A percentile compares a stretch with the other conserved stretches of the same genome.
Conservation (phyloP, 139 green algal genomes). For the Nannochloris sp. region DNA sequence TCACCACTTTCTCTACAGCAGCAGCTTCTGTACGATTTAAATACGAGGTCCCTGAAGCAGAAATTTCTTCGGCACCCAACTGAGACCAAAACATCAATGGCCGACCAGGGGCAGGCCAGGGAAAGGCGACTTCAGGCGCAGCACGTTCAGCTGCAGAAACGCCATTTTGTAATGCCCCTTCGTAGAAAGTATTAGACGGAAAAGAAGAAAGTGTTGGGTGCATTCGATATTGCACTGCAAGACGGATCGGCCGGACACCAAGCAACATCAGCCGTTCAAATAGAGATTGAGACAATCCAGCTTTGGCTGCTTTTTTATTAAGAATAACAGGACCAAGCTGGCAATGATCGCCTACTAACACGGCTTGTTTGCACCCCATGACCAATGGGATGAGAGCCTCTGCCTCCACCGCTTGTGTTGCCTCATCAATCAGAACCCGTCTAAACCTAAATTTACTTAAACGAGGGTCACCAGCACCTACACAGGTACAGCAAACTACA, state of each 20-base stretch:
- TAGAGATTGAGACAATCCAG: slow-evolving; percentile 82
- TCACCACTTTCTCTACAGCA: slow-evolving; percentile 86
- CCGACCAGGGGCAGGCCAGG: slow-evolving; percentile 67
- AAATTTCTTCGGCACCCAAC: slow-evolving; percentile 82
- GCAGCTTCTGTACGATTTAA: slow-evolving; percentile 91
- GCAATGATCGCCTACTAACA: slow-evolving; percentile 97
- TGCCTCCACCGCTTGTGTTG: slow-evolving; percentile 88
- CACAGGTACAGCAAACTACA: slow-evolving; percentile 88
- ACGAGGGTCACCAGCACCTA: slow-evolving; percentile 84
- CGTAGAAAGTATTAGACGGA: slow-evolving; percentile 95
- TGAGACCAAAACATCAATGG: slow-evolving; percentile 96
- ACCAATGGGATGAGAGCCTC: slow-evolving; percentile 94
- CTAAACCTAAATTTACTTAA: slow-evolving; percentile 77
- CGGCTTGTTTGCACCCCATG: slow-evolving; percentile 85
- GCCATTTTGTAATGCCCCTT: slow-evolving; percentile 90
- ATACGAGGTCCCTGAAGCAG: slow-evolving; percentile 83
- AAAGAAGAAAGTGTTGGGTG: slow-evolving; percentile 90
- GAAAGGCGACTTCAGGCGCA: slow-evolving; percentile 53
- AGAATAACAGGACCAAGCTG: slow-evolving; percentile 93
- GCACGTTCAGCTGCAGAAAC: slow-evolving; percentile 50
- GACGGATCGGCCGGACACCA: slow-evolving; percentile 83
- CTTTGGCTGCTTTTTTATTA: slow-evolving; percentile 64
- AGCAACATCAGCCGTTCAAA: slow-evolving; percentile 94
- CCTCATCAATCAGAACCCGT: slow-evolving; percentile 89
- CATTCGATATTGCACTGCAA: slow-evolving; percentile 98